Evolutionary conservation across 345 rosid genomes (phyloP), one percentile per base, ranked within the genome.

Genomic region (Salix brachista): DNA sequence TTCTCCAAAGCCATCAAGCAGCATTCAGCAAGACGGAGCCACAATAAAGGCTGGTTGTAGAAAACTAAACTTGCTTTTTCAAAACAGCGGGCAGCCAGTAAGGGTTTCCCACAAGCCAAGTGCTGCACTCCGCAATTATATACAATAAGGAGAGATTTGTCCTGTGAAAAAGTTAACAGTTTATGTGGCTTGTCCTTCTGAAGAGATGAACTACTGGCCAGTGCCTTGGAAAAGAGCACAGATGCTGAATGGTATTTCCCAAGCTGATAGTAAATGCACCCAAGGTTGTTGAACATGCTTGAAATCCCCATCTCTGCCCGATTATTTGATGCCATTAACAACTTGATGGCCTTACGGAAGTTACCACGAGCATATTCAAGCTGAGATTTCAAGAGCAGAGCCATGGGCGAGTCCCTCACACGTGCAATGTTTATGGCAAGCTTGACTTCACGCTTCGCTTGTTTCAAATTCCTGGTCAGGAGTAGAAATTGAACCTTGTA

Each of bases 11-110:
- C 99, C 97, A 92, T 80, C 37, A 92, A 77, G 79, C 97, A 92
- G 82, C 99, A 94, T 84, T 96, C 99, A 73, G 98, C 97, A 60
- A 96, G 88, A 67, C 97, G 94, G 52, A 96, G 89, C 99, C 99
- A 96, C 84, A 94, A 85, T 18, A 92, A 85, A 65, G 99, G 97
- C 54, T 77, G 86, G 70, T 85, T 86, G 81, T 81, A 85, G 86
- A 91, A 91, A 73, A 89, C 85, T 21, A 84, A 64, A 81, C 90
- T 89, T 37, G 97, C 91, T 86, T 92, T 91, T 83, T 88, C 93
- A 72, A 96, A 92, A 83, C 97, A 96, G 7, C 86, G 89, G 73
- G 97, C 98, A 50, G 99, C 99, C 78, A 88, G 90, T 48, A 88
- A 58, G 36, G 99, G 98, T 81, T 92, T 92, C 77, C 97, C 97